Evolutionary conservation across 2,329 filamentous ascomycete species (phyloP).

Genomic region (Berkeleyomyces rouxiae): DNA sequence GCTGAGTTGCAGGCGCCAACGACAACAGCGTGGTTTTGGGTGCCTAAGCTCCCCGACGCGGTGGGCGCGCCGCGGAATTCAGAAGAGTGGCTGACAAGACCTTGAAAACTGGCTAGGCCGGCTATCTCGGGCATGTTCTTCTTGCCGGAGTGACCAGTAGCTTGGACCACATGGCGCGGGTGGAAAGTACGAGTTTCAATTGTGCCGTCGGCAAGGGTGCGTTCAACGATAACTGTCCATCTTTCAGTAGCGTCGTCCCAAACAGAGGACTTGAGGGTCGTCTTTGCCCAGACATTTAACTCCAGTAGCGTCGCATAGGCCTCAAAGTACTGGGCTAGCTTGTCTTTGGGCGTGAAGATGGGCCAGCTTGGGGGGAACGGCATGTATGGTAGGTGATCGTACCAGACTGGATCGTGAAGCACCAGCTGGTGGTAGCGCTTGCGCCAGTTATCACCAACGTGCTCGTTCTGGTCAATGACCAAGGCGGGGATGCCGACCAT

Average conservation of each 20-base stretch:
- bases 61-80: constrained; percentile 37
- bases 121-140: constrained; percentile 42
- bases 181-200: constrained; percentile 36
- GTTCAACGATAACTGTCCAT: constrained; percentile 41
- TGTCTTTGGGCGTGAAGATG: constrained; percentile 55
- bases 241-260: constrained; percentile 32
- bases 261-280: constrained; percentile 28
- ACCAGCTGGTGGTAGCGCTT: constrained; percentile 47
- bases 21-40: constrained; percentile 44
- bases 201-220: constrained; percentile 32
- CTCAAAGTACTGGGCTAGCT: constrained; percentile 52
- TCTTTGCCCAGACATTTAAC: constrained; percentile 47
- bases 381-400: constrained; percentile 46
- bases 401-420: constrained; percentile 50
- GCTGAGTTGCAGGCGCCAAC: constrained; percentile 53
- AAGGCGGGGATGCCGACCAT: constrained; percentile 39
- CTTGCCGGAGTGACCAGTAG: constrained; percentile 52
- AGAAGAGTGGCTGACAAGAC: constrained; percentile 45
- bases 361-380: constrained; percentile 50
- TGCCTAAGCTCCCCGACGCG: constrained; percentile 17
- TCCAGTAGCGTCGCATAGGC: constrained; percentile 48
- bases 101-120: constrained; percentile 40
- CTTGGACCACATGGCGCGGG: constrained; percentile 48
- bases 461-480: constrained; percentile 40
- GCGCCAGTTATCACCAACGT: constrained; percentile 49